Conservation (phyloP, 768 basidiomycete species). For the Tephrocybe sp. region DNA sequence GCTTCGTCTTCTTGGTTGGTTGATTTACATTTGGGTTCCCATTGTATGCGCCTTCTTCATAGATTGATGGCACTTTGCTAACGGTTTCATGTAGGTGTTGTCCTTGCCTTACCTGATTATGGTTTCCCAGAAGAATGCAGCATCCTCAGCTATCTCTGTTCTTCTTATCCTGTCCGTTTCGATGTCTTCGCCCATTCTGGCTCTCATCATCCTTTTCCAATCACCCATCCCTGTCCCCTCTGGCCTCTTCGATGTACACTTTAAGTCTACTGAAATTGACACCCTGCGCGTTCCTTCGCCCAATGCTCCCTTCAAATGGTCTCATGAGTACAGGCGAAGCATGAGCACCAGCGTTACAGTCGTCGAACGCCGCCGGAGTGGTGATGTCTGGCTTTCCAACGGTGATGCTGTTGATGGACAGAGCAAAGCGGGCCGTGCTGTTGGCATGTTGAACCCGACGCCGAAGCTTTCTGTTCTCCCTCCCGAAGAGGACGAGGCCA, state of each 20-base stretch:
- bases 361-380: slow-evolving; percentile 67
- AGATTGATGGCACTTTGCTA: neutral
- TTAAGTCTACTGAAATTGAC: slow-evolving; percentile 38
- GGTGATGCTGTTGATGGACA: slow-evolving; percentile 73
- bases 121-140: slow-evolving; percentile 32
- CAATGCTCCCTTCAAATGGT: slow-evolving; percentile 38
- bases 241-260: slow-evolving; percentile 56
- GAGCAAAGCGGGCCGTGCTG: slow-evolving; percentile 54
- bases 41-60: slow-evolving; percentile 40
- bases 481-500: slow-evolving; percentile 44
- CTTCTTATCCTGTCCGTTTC: slow-evolving; percentile 64
- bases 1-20: slow-evolving; percentile 57
- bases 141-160: slow-evolving; percentile 40
- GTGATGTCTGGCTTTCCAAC: slow-evolving; percentile 71
- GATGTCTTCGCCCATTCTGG: slow-evolving; percentile 64
- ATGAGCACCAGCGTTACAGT: slow-evolving; percentile 62
- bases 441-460: slow-evolving; percentile 59
- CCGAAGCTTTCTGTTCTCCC: slow-evolving; percentile 72
- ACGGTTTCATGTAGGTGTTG: slow-evolving; percentile 39
- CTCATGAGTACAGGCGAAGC: slow-evolving; percentile 62
- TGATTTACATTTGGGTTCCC: slow-evolving; percentile 66
- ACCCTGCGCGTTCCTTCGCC: slow-evolving; percentile 39
- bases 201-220: slow-evolving; percentile 55
- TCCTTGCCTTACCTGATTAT: slow-evolving; percentile 61
- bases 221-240: slow-evolving; percentile 66